phyloP scores from a whole-genome alignment of 495 filamentous ascomycete species.

The Aspergillus taichungensis region DNA sequence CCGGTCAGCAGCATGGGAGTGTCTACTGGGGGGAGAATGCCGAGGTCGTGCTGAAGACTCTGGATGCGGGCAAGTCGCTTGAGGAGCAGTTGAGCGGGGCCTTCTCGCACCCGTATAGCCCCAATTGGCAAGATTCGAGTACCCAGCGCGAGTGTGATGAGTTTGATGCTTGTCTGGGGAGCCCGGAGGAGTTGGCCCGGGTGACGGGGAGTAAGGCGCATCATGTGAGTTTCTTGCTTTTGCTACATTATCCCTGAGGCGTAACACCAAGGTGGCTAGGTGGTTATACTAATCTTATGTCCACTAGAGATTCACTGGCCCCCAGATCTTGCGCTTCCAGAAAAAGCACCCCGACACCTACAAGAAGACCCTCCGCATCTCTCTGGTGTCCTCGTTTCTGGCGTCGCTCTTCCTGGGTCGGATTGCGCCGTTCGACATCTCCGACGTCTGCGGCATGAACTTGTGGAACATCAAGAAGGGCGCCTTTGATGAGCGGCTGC shows the following conservation, averaged over 20 bases:
- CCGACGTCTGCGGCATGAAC: conserved; percentile 95
- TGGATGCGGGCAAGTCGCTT: conserved; percentile 51
- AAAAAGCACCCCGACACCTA: conserved; percentile 74
- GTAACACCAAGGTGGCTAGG: no score
- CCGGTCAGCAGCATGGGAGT: conserved; percentile 94
- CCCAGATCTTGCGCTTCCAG: conserved; percentile 85
- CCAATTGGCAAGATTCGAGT: conserved; percentile 97
- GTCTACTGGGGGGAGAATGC: conserved; percentile 78
- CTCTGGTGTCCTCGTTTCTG: conserved; percentile 89
- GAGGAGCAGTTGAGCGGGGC: conserved; percentile 63
- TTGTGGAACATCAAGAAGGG: conserved; percentile 80
- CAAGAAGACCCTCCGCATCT: conserved; percentile 70
- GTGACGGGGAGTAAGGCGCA: conserved; percentile 88
- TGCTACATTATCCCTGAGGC: no score
- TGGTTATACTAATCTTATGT: conserved; percentile 18
- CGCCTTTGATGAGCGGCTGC: conserved; percentile 61
- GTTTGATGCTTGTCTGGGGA: conserved; percentile 67
- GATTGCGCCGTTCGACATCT: conserved; percentile 85
- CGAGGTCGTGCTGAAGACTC: conserved; percentile 49
- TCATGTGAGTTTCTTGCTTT: conserved; percentile 55
- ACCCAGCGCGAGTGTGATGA: conserved; percentile 85
- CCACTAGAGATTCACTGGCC: conserved; percentile 85
- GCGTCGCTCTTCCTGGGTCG: conserved; percentile 83
- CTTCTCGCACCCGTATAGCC: conserved; percentile 80
- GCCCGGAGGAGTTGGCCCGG: conserved; percentile 56